Evolutionary conservation across 768 basidiomycete genomes (phyloP), one percentile per base, ranked within the genome.

Genomic region (Tephrocybe sp.): DNA sequence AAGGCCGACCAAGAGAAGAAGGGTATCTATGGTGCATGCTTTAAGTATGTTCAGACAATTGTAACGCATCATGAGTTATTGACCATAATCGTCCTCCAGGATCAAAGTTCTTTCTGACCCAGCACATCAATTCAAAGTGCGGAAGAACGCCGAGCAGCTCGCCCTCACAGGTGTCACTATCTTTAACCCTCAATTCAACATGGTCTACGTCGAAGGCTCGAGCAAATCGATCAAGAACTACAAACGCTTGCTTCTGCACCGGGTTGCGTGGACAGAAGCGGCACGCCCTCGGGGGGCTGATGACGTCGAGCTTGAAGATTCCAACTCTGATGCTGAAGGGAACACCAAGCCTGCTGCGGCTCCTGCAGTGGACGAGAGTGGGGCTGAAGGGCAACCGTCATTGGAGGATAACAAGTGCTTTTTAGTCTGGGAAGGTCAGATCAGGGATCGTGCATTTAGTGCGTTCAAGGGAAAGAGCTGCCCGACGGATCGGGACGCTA

Each of bases 121-220:
- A 1, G 78, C 90, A 9, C 97, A 99, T 60, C 86, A 90, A 52
- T 98, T 92, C 78, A 99, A 98, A 74, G 90, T 98, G 44, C 85
- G 90, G 51, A 94, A 91, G 76, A 98, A 98, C 60, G 97, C 97
- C 1, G 90, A 96, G 61, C 93, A 97, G 64, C 77, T 87, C 64
- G 84, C 82, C 52, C 75, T 98, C 12, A 86, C 91, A 0, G 97
- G 97, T 9, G 72, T 95, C 28, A 93, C 90, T 61, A 87, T 97
- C 61, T 92, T 93, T 79, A 84, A 95, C 63, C 88, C 93, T 0
- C 70, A 79, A 25, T 98, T 98, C 75, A 86, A 80, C 60, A 78
- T 98, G 74, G 84, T 99, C 39, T 89, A 96, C 58, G 91, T 97
- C 49, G 97, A 99, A 65, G 97, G 97, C 32, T 89, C 89, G 0